Percentiles rank a stretch among this genome's conserved stretches.
Evolutionary conservation across 495 filamentous ascomycete species (phyloP).

Genomic region (Xylona heveae): DNA sequence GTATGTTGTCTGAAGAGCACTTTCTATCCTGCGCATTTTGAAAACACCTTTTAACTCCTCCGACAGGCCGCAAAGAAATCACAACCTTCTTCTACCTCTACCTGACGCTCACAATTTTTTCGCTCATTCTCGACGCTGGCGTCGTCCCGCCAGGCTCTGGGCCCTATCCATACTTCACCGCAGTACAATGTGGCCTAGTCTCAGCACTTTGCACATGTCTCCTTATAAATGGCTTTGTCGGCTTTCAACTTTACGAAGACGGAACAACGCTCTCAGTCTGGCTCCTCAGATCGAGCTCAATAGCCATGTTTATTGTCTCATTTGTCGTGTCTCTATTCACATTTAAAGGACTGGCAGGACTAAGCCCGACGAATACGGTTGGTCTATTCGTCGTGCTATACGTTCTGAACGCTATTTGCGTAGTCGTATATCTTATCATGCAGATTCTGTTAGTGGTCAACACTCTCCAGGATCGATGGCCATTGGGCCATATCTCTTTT

Average conservation of each 20-base stretch:
- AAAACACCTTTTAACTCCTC: constrained; percentile 3
- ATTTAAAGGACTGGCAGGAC: constrained; percentile 78
- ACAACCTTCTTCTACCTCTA: constrained; percentile 95
- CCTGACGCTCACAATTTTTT: constrained; percentile 71
- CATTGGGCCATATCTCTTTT: constrained; percentile 80
- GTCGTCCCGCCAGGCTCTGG: constrained; percentile 65
- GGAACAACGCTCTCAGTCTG: constrained; percentile 90
- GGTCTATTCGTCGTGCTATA: constrained; percentile 88
- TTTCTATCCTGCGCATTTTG: not conserved
- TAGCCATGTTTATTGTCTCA: constrained; percentile 68
- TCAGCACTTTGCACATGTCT: constrained; percentile 78
- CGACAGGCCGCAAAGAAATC: constrained; percentile 87
- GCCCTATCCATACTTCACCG: constrained; percentile 78
- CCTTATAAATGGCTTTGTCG: constrained; percentile 93
- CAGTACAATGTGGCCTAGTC: constrained; percentile 73
- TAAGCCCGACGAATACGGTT: constrained; percentile 65
- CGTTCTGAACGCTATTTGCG: constrained; percentile 66
- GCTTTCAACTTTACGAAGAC: constrained; percentile 97
- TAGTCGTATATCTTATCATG: constrained; percentile 70
- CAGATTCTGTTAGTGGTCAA: constrained; percentile 75
- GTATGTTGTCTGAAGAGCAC: constrained; percentile 31
- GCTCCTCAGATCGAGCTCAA: constrained; percentile 61
- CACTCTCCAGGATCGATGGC: constrained; percentile 90
- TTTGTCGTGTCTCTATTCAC: constrained; percentile 76
- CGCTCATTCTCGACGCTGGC: constrained; percentile 80